Conservation (phyloP, 371 early-diverging fungal genomes). For the Syncephalastrum racemosum region DNA sequence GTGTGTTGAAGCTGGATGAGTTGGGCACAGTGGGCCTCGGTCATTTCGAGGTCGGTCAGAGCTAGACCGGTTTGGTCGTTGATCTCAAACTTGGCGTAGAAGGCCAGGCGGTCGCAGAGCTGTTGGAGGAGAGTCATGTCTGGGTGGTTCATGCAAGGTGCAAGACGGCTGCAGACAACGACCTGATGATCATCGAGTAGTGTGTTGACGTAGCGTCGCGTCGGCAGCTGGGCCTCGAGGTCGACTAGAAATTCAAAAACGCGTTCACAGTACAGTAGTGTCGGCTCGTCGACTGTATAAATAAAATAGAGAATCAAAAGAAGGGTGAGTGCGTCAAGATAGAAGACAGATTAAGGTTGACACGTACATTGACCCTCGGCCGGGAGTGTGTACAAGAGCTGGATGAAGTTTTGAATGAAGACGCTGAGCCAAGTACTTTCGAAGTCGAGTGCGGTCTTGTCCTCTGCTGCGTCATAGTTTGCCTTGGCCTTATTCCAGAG, state of each 20-base stretch:
- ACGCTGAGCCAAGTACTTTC: constrained; percentile 61
- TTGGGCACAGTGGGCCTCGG: constrained; percentile 56
- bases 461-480: constrained; percentile 43
- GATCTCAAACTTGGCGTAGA: constrained; percentile 78
- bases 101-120: constrained; percentile 63
- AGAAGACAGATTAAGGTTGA: no score
- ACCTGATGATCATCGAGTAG: constrained; percentile 83
- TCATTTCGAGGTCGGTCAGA: constrained; percentile 66
- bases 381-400: constrained; percentile 55
- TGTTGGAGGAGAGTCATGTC: constrained; percentile 57
- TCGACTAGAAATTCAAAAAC: constrained; percentile 85
- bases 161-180: constrained; percentile 55
- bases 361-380: constrained; percentile 44
- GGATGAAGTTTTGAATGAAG: constrained; percentile 56
- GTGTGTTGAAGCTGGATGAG: constrained; percentile 69
- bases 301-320: background rate
- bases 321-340: no score
- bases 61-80: constrained; percentile 81
- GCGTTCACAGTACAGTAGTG: constrained; percentile 67
- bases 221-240: constrained; percentile 85
- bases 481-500: constrained; percentile 65
- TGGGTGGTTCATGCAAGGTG: constrained; percentile 54
- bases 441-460: constrained; percentile 47
- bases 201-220: constrained; percentile 84
- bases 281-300: constrained; percentile 37